Evolutionary conservation across 495 filamentous ascomycete genomes (phyloP).

Genomic region (Choiromyces venosus): DNA sequence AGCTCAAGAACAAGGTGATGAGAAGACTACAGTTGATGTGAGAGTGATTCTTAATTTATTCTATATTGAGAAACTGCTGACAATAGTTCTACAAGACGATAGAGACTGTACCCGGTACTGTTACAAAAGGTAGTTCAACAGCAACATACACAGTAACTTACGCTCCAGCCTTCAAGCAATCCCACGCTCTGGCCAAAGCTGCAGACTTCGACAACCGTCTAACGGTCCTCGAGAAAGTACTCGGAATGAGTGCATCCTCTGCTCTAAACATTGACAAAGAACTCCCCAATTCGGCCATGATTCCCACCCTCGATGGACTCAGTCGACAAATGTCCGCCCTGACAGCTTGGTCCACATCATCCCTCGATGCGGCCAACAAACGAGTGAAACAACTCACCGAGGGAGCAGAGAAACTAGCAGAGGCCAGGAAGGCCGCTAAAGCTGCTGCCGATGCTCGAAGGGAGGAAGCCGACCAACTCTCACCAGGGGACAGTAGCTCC

Average conservation of each 20-base stretch:
- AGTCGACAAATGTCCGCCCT: constrained; percentile 65
- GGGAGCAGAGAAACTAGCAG: constrained; percentile 72
- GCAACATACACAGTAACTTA: constrained; percentile 53
- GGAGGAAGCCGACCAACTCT: constrained; percentile 37
- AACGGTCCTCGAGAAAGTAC: constrained; percentile 66
- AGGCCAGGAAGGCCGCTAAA: constrained; percentile 66
- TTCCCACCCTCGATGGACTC: constrained; percentile 73
- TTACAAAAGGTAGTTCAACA: constrained; percentile 2
- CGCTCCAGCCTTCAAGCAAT: constrained; percentile 55
- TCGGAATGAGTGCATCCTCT: constrained; percentile 67
- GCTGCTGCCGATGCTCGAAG: constrained; percentile 33
- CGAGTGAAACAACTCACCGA: constrained; percentile 68
- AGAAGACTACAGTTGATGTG: neutral
- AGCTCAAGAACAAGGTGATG: neutral
- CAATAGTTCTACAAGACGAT: constrained; percentile 14
- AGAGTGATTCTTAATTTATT: constrained; percentile 8
- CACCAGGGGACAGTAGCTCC: neutral
- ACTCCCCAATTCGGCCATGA: constrained; percentile 57
- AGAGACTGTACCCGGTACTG: neutral
- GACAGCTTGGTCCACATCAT: constrained; percentile 57
- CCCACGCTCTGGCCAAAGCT: constrained; percentile 66
- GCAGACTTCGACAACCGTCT: constrained; percentile 84
- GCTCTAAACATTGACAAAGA: constrained; percentile 59
- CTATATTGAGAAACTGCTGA: constrained; percentile 29
- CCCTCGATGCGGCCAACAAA: constrained; percentile 67